A percentile compares a stretch with the other conserved stretches of the same genome.
These are phyloP conservation scores for Pseudomonodictys pantanalensis DNA, from an alignment of 495 filamentous ascomycete species.

Conservation along the genomic window DNA sequence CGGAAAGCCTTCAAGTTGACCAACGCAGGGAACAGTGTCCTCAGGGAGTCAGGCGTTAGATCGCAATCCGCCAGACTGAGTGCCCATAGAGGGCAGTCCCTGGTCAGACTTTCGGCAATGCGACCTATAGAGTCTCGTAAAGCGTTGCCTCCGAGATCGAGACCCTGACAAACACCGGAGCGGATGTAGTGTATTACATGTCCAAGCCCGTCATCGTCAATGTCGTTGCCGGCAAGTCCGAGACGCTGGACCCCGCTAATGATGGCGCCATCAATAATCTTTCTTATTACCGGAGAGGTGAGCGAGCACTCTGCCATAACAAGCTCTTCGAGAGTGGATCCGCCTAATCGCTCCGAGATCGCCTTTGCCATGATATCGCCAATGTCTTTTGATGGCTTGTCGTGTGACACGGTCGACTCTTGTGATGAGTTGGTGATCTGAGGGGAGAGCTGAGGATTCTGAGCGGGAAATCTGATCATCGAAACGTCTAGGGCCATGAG, in stretches of 20 bases:
- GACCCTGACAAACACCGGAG: conserved; percentile 73
- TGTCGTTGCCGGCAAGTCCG: conserved; percentile 74
- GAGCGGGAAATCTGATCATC: conserved; percentile 73
- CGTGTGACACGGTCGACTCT: conserved; percentile 1
- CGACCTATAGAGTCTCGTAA: conserved; percentile 65
- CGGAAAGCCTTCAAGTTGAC: conserved; percentile 69
- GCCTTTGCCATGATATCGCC: conserved; percentile 66
- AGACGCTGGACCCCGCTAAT: conserved; percentile 72
- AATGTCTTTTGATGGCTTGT: conserved; percentile 42
- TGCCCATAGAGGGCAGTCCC: conserved; percentile 66
- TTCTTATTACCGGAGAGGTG: conserved; percentile 63
- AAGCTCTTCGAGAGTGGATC: conserved; percentile 76
- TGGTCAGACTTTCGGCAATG: conserved; percentile 62
- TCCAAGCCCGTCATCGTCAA: conserved; percentile 68
- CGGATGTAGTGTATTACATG: conserved; percentile 73
- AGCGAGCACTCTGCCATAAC: conserved; percentile 76
- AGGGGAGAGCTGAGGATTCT: conserved; percentile 28
- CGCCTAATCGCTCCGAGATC: conserved; percentile 70
- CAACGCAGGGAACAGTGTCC: conserved; percentile 71
- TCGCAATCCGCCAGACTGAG: conserved; percentile 87
- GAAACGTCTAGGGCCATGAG: conserved; percentile 84
- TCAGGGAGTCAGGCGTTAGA: conserved; percentile 66
- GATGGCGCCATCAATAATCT: conserved; percentile 70
- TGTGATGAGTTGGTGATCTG: conserved; percentile 24
- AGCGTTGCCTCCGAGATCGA: conserved; percentile 94